Evolutionary conservation across 768 basidiomycete genomes (phyloP).

Genomic region (Pleurotus ostreatus): DNA sequence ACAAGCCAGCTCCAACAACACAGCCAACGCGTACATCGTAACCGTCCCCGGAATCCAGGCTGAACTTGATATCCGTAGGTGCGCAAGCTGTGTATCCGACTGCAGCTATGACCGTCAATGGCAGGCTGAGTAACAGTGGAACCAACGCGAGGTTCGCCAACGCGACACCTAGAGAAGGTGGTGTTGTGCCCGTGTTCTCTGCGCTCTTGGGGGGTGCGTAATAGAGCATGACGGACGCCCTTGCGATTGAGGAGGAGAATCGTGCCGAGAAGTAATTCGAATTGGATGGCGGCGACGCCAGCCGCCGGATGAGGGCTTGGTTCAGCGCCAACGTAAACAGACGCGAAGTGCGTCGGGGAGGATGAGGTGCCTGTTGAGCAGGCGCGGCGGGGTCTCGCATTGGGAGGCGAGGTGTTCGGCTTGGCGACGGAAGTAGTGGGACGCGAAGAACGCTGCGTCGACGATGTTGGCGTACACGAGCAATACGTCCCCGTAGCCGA

Average conservation of each 20-base stretch:
- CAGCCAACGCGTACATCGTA: slow-evolving; percentile 66
- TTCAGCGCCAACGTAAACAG: slow-evolving; percentile 86
- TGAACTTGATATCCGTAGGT: slow-evolving; percentile 48
- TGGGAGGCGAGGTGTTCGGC: no score
- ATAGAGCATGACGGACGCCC: slow-evolving; percentile 72
- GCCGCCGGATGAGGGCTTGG: slow-evolving; percentile 85
- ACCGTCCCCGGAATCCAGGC: slow-evolving; percentile 68
- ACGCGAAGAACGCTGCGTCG: no score
- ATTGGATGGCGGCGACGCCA: slow-evolving; percentile 89
- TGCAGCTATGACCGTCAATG: slow-evolving; percentile 45
- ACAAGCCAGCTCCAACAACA: slow-evolving; percentile 70
- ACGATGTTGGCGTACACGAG: slow-evolving; percentile 75
- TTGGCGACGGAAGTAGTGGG: no score
- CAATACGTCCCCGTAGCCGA: slow-evolving; percentile 55
- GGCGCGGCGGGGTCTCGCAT: no score
- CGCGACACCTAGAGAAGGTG: no score
- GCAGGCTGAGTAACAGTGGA: slow-evolving; percentile 65
- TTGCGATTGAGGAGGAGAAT: slow-evolving; percentile 91
- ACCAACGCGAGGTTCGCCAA: slow-evolving; percentile 52
- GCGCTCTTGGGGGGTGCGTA: no score
- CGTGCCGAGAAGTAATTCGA: slow-evolving; percentile 87
- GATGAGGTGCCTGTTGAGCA: no score
- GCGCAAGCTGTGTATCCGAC: slow-evolving; percentile 49
- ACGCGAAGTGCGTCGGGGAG: no score
- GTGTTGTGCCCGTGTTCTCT: no score